Conservation (phyloP, 106 monocot genomes). For the Dendrobium catenatum region DNA sequence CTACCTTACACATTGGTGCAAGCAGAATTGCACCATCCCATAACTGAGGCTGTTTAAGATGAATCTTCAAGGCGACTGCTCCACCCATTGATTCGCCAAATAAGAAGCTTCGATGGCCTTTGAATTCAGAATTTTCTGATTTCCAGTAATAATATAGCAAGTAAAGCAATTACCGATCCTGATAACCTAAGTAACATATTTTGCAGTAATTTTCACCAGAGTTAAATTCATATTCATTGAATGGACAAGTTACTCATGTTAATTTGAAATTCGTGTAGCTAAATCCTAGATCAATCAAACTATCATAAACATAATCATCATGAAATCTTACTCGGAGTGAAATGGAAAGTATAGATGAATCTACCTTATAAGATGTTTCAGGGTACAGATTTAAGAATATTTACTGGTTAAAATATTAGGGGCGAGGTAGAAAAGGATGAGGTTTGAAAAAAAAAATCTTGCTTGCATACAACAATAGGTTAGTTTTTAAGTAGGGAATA, state of each 20-base stretch:
- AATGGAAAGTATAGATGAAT: background rate
- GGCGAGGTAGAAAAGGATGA: no score
- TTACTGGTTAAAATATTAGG: no score
- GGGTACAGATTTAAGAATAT: no score
- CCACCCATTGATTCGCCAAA: constrained; percentile 92
- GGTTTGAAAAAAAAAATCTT: no score
- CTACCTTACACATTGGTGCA: constrained; percentile 91
- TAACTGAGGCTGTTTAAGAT: constrained; percentile 39
- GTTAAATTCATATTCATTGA: background rate
- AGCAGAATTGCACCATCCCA: constrained; percentile 78
- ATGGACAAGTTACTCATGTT: background rate
- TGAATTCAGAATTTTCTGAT: constrained; percentile 39
- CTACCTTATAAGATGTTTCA: no score
- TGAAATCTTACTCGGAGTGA: background rate
- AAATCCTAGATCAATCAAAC: background rate
- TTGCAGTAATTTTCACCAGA: background rate
- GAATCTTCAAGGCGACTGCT: constrained; percentile 64
- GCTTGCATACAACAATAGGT: no score
- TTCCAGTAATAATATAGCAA: background rate
- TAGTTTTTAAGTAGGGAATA: no score
- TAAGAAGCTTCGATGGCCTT: constrained; percentile 48
- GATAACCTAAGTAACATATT: background rate
- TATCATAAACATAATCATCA: background rate
- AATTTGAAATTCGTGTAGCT: background rate
- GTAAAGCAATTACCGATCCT: background rate